Percentiles rank a stretch among this genome's conserved stretches.
These are phyloP conservation scores for Adansonia madagascariensis DNA, from an alignment of 441 rosid species.

Conservation along the genomic window DNA sequence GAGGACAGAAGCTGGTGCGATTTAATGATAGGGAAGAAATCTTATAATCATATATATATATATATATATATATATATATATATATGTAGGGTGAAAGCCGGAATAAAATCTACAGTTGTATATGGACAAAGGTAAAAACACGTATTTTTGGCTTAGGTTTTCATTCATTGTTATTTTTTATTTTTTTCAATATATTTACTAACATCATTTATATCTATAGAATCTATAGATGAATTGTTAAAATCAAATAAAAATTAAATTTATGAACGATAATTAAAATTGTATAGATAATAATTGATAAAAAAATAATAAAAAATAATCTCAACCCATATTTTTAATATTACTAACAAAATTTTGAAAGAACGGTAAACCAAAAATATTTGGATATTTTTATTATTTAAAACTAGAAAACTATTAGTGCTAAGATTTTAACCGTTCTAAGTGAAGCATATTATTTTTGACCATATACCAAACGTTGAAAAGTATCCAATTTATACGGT, in stretches of 20 bases:
- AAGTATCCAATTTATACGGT: not conserved
- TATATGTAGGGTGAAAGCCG: conserved; percentile 1
- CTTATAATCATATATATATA: too few relatives aligned
- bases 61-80: too few relatives aligned
- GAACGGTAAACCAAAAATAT: not conserved
- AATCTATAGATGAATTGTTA: too few relatives aligned
- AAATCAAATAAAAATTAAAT: too few relatives aligned
- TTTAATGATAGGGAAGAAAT: conserved; percentile 9
- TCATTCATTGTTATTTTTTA: too few relatives aligned
- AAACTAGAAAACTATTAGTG: not conserved
- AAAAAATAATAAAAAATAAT: too few relatives aligned
- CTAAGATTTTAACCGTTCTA: conserved; percentile 14
- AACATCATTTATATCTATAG: too few relatives aligned
- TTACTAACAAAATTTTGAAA: not conserved
- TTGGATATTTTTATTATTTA: not conserved
- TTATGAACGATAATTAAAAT: too few relatives aligned
- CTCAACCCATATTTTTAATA: too few relatives aligned
- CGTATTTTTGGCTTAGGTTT: not conserved
- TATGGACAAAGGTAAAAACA: not conserved
- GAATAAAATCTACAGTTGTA: conserved; percentile 21
- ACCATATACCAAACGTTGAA: not conserved
- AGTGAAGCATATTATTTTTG: conserved; percentile 12
- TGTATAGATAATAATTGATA: too few relatives aligned
- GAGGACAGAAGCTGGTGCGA: not conserved
- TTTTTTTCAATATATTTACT: too few relatives aligned